A percentile compares a stretch with the other conserved stretches of the same genome.
These are phyloP conservation scores for Aspergillus panamensis DNA, from an alignment of 495 filamentous ascomycete species.

Conservation along the genomic window DNA sequence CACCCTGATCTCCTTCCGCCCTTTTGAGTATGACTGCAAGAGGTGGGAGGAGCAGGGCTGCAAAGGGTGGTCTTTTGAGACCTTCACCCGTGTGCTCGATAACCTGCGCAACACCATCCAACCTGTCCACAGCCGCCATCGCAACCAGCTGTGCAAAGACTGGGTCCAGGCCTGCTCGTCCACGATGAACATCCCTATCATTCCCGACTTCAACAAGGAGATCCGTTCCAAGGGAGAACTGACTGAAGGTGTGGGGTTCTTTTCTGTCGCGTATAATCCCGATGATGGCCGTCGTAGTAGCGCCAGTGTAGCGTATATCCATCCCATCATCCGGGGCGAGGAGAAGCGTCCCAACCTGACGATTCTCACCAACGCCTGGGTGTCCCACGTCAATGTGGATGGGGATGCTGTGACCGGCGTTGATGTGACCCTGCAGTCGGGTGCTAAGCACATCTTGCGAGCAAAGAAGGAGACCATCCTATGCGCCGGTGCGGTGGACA, in stretches of 20 bases:
- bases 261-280: constrained; percentile 79
- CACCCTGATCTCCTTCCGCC: constrained; percentile 79
- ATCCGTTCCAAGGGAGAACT: constrained; percentile 65
- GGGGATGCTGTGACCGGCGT: constrained; percentile 62
- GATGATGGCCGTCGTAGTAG: constrained; percentile 74
- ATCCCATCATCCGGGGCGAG: constrained; percentile 72
- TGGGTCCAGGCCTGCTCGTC: constrained; percentile 73
- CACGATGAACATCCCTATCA: constrained; percentile 69
- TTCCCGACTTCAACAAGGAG: constrained; percentile 76
- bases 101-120: constrained; percentile 75
- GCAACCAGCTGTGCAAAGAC: constrained; percentile 80
- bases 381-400: constrained; percentile 67
- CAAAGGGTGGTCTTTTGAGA: constrained; percentile 74
- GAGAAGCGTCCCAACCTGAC: constrained; percentile 76
- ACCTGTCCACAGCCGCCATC: constrained; percentile 70
- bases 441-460: constrained; percentile 54
- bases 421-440: constrained; percentile 61
- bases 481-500: constrained; percentile 75
- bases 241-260: constrained; percentile 74
- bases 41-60: constrained; percentile 70
- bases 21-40: constrained; percentile 74
- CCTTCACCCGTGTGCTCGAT: constrained; percentile 70
- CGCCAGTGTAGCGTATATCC: constrained; percentile 81
- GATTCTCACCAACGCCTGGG: constrained; percentile 76
- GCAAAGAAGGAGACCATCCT: constrained; percentile 71